A percentile compares a stretch with the other conserved stretches of the same genome.
phyloP scores from a whole-genome alignment of 2,329 filamentous ascomycete species.

The Eurotiales sp. region DNA sequence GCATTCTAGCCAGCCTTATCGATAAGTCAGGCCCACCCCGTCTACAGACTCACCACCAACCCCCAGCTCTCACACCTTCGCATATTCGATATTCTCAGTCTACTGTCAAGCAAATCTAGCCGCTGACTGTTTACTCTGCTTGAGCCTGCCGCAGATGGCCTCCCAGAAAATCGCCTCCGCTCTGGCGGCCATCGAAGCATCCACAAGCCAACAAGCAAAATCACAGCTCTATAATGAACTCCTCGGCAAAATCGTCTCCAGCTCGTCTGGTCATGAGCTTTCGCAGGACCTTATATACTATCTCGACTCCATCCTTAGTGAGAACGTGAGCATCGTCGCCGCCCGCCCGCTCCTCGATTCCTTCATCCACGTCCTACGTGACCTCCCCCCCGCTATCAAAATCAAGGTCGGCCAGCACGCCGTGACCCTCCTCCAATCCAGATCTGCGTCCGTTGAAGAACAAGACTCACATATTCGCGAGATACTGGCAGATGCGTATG shows the following conservation, averaged over 20 bases:
- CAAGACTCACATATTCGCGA: conserved; percentile 76
- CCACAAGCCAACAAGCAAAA: conserved; percentile 48
- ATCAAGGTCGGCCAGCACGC: conserved; percentile 73
- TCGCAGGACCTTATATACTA: conserved; percentile 64
- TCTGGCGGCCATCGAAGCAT: conserved; percentile 49
- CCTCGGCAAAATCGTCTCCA: conserved; percentile 53
- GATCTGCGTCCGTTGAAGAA: conserved; percentile 74
- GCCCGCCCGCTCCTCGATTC: conserved; percentile 65
- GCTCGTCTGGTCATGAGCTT: conserved; percentile 44
- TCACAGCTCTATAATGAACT: conserved; percentile 55
- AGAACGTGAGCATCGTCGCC: conserved; percentile 70
- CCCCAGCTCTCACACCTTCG: too few relatives aligned
- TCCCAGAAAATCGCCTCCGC: conserved; percentile 48
- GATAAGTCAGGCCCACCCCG: too few relatives aligned
- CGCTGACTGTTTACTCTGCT: not conserved
- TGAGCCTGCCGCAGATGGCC: conserved; percentile 36
- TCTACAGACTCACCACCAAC: too few relatives aligned
- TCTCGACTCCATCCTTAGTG: conserved; percentile 64
- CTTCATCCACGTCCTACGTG: conserved; percentile 63
- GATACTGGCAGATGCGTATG: conserved; percentile 77
- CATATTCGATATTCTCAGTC: too few relatives aligned
- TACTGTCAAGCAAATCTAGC: too few relatives aligned
- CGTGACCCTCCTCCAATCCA: conserved; percentile 63
- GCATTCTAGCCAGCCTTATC: too few relatives aligned
- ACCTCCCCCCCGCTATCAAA: conserved; percentile 56